Evolutionary conservation across 352 stramenopile species (phyloP), one percentile per base, ranked within the genome.

Genomic region (Globisporangium irregulare): DNA sequence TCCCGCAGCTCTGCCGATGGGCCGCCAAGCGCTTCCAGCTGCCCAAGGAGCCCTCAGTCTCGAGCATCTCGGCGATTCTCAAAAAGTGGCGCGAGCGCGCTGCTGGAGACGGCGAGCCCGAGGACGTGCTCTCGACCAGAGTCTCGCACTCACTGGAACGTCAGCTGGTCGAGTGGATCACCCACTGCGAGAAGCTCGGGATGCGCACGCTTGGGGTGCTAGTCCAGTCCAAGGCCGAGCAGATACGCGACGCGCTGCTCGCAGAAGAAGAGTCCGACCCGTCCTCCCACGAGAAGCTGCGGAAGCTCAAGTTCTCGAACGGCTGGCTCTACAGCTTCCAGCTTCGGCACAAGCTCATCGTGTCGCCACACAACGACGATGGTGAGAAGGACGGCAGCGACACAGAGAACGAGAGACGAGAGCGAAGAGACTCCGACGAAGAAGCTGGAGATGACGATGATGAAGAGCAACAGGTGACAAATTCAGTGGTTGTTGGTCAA

Each of bases 281-380:
- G 15, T 22, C 34, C 25, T 22, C 34, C 25, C 25, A 43, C 15
- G 54, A 59, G 15, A 59, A 59, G 54, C 54, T 59, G 10, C 54
- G 54, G 6, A 43, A 59, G 54, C 54, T 59, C 27, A 59, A 36
- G 14, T 59, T 59, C 54, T 59, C 54, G 15, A 59, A 59, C 27
- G 27, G 54, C 15, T 59, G 27, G 54, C 54, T 59, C 54, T 59
- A 59, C 27, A 59, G 27, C 15, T 59, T 59, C 54, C 54, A 59
- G 15, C 15, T 59, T 20, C 54, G 54, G 10, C 32, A 22, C 54
- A 59, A 59, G 18, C 27, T 59, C 27, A 41, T 25, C 15, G 15
- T 7, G 4, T 59, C 54, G 4, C n/a, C 25, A 14, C 27, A 41
- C 15, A 27, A 29, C 4, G 48, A 15, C 3, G 48, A 27, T 24